A percentile compares a stretch with the other conserved stretches of the same genome.
phyloP scores from a whole-genome alignment of 805 yeast genomes.

The Metschnikowia henanensis region DNA sequence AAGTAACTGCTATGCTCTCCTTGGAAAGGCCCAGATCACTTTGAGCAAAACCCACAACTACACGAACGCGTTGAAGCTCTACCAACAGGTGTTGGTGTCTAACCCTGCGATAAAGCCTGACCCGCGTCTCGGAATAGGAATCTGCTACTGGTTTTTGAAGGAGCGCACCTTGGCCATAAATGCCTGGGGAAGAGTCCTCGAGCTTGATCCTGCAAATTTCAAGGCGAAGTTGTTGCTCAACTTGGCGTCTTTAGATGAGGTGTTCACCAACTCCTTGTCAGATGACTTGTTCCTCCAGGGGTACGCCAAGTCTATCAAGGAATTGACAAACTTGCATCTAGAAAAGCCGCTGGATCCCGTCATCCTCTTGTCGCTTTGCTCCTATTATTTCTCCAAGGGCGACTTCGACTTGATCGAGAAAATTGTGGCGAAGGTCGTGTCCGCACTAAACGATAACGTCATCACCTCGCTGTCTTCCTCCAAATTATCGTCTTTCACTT shows the following conservation, averaged over 20 bases:
- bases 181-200: slow-evolving; percentile 82
- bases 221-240: slow-evolving; percentile 67
- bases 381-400: slow-evolving; percentile 70
- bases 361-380: slow-evolving; percentile 63
- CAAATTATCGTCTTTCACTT: slow-evolving; percentile 28
- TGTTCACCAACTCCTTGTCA: slow-evolving; percentile 54
- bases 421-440: slow-evolving; percentile 52
- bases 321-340: slow-evolving; percentile 39
- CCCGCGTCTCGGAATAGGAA: slow-evolving; percentile 92
- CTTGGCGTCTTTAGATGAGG: slow-evolving; percentile 64
- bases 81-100: slow-evolving; percentile 76
- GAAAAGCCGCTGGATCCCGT: slow-evolving; percentile 53
- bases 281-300: slow-evolving; percentile 60
- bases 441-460: slow-evolving; percentile 20
- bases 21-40: slow-evolving; percentile 82
- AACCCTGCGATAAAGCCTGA: slow-evolving; percentile 85
- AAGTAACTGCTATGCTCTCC: slow-evolving; percentile 68
- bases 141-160: slow-evolving; percentile 88
- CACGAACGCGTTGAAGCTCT: slow-evolving; percentile 70
- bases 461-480: slow-evolving; percentile 14
- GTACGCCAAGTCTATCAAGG: slow-evolving; percentile 59
- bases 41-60: slow-evolving; percentile 70
- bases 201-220: slow-evolving; percentile 58
- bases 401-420: slow-evolving; percentile 57
- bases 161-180: slow-evolving; percentile 72